phyloP scores from a whole-genome alignment of 345 rosid species.

The Eucalyptus curtisii region DNA sequence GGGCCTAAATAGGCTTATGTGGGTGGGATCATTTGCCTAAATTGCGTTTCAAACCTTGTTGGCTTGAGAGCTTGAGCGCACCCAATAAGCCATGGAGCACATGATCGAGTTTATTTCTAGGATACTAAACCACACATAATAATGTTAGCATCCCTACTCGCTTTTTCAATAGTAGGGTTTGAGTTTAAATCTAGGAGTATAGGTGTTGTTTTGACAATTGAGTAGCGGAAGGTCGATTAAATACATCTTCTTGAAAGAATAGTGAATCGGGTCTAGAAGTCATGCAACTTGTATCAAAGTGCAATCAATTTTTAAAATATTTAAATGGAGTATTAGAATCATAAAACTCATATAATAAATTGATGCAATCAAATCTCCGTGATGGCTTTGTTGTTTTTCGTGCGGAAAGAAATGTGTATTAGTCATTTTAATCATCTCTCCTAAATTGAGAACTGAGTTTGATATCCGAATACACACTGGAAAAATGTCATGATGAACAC shows the following conservation, averaged over 20 bases:
- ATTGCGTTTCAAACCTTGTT: neutral
- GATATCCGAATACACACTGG: neutral
- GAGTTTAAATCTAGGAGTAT: neutral
- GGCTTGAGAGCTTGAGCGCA: neutral
- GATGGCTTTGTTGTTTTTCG: neutral
- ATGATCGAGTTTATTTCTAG: neutral
- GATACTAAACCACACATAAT: neutral
- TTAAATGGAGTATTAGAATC: neutral
- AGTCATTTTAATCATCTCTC: neutral
- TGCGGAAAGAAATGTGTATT: neutral
- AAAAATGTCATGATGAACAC: neutral
- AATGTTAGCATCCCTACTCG: neutral
- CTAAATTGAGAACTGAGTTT: neutral
- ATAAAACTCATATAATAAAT: neutral
- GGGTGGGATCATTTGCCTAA: neutral
- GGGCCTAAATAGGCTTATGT: neutral
- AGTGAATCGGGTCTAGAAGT: neutral
- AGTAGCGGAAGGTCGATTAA: neutral
- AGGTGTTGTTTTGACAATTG: neutral
- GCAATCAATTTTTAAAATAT: neutral
- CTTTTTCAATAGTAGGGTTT: neutral
- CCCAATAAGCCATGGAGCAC: neutral
- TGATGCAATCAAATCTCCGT: neutral
- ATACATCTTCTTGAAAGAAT: neutral
- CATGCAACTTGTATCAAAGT: neutral